Percentiles rank a stretch among this genome's conserved stretches.
These are phyloP conservation scores for Hymenoscyphus fructigenus DNA, from an alignment of 2,329 filamentous ascomycete genomes.

Conservation along the genomic window DNA sequence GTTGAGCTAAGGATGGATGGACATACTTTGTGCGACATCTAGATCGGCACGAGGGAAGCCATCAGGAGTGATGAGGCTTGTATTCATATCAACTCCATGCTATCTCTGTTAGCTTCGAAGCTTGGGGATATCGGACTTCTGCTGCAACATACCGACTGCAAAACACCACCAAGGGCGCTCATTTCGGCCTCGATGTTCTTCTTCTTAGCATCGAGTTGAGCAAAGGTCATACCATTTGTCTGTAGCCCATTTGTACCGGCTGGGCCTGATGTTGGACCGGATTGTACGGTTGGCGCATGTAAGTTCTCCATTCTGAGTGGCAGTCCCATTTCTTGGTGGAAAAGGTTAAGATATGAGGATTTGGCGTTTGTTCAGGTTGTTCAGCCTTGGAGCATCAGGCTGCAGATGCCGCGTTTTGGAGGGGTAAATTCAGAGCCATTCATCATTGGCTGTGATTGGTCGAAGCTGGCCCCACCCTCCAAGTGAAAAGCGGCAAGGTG, in stretches of 20 bases:
- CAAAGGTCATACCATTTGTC: slow-evolving; percentile 64
- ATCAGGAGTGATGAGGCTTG: slow-evolving; percentile 79
- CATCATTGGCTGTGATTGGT: background rate
- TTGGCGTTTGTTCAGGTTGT: background rate
- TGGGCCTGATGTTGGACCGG: slow-evolving; percentile 69
- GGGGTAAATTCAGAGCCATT: slow-evolving; percentile 19
- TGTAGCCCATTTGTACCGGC: slow-evolving; percentile 58
- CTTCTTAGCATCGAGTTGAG: slow-evolving; percentile 81
- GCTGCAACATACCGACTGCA: slow-evolving; percentile 70
- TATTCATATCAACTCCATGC: slow-evolving; percentile 94
- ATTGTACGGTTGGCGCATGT: slow-evolving; percentile 70
- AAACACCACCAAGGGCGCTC: slow-evolving; percentile 76
- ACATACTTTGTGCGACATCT: slow-evolving; percentile 87
- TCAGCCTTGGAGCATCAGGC: slow-evolving; percentile 28
- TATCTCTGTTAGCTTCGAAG: slow-evolving; percentile 40
- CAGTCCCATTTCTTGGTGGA: slow-evolving; percentile 29
- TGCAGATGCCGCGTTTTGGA: slow-evolving; percentile 20
- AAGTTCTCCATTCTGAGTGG: slow-evolving; percentile 58
- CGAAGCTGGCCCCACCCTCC: background rate
- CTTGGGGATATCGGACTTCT: background rate
- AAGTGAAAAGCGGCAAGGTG: background rate
- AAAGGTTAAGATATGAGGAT: background rate
- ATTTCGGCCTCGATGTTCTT: slow-evolving; percentile 83
- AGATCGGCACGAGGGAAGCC: slow-evolving; percentile 92
- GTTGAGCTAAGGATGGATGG: slow-evolving; percentile 9